Conservation (phyloP, 2,329 filamentous ascomycete species). For the Sphaerulina musiva region DNA sequence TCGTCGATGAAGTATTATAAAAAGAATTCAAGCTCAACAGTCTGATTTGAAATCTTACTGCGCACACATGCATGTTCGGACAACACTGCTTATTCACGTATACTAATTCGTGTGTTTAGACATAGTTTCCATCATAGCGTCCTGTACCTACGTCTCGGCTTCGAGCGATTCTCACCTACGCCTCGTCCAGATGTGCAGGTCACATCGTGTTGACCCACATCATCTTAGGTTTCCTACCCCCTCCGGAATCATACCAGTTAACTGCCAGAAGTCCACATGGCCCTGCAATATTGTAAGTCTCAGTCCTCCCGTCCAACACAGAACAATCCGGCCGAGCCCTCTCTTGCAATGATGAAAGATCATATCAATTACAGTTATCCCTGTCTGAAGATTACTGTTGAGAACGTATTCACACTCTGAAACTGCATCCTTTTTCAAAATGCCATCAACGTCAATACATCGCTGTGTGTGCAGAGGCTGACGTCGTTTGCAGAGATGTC, state of each 20-base stretch:
- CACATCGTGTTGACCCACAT: background rate
- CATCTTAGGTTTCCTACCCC: background rate
- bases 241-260: background rate
- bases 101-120: background rate
- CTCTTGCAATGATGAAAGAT: slow-evolving; percentile 61
- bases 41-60: slow-evolving; percentile 35
- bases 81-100: background rate
- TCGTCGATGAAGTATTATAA: slow-evolving; percentile 30
- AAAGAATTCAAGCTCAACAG: slow-evolving; percentile 50
- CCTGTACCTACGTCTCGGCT: background rate
- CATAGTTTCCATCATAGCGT: background rate
- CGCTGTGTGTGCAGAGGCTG: no score
- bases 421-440: background rate
- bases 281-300: background rate
- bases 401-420: slow-evolving; percentile 80
- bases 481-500: no score
- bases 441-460: no score
- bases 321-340: slow-evolving; percentile 7
- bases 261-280: background rate
- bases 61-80: background rate
- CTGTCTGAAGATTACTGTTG: slow-evolving; percentile 95
- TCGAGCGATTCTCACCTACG: background rate
- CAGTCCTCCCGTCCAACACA: background rate
- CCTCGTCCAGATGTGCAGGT: background rate
- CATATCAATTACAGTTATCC: slow-evolving; percentile 72